Evolutionary conservation across 768 basidiomycete genomes (phyloP).

Genomic region (Boletus coccyginus): DNA sequence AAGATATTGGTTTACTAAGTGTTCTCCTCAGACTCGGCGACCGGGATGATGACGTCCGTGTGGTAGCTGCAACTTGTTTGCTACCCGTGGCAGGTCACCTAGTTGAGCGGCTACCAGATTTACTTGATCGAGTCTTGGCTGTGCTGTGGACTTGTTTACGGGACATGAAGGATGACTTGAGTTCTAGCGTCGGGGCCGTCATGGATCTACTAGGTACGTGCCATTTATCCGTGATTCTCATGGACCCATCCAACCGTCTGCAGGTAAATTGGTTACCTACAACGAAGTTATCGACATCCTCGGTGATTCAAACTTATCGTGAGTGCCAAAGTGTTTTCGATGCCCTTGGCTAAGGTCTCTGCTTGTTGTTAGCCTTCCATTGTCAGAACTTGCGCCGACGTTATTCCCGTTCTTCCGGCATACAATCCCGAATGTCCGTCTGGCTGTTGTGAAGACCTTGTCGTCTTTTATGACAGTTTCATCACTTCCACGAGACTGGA

Average conservation of each 20-base stretch:
- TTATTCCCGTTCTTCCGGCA: conserved; percentile 97
- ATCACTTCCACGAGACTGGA: conserved; percentile 77
- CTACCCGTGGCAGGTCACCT: conserved; percentile 83
- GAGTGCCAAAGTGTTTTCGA: conserved; percentile 31
- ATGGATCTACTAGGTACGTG: conserved; percentile 90
- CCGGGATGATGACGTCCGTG: conserved; percentile 92
- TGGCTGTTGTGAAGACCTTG: conserved; percentile 88
- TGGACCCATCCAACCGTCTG: conserved; percentile 1
- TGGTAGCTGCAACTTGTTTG: conserved; percentile 90
- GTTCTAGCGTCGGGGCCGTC: conserved; percentile 93
- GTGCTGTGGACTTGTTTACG: conserved; percentile 90
- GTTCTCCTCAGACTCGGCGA: conserved; percentile 68
- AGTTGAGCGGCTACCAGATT: conserved; percentile 69
- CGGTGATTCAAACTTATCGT: conserved; percentile 68
- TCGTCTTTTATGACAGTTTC: conserved; percentile 80
- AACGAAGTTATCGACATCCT: conserved; percentile 75
- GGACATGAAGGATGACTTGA: conserved; percentile 94
- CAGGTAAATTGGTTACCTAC: conserved; percentile 82
- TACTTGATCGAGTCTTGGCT: conserved; percentile 68
- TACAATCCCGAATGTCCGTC: conserved; percentile 88
- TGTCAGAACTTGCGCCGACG: conserved; percentile 80
- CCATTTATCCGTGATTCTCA: conserved; percentile 12
- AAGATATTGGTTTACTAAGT: conserved; percentile 5
- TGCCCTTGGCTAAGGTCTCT: conserved; percentile 1
- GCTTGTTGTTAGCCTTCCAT: conserved; percentile 54